phyloP scores from a whole-genome alignment of 768 basidiomycete genomes.

The Amyloporia xantha region DNA sequence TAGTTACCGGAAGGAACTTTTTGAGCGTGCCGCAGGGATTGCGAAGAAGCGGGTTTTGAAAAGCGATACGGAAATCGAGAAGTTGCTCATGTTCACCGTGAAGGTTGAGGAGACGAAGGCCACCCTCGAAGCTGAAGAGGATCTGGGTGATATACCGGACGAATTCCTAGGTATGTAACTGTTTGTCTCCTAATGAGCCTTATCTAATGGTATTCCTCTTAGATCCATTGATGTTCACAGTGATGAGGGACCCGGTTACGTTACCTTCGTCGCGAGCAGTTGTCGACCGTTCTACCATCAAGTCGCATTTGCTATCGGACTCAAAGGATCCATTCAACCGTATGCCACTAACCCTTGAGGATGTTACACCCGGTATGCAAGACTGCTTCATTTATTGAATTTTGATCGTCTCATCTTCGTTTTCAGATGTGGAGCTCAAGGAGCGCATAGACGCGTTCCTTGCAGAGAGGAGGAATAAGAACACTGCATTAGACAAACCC shows the following conservation, averaged over 20 bases:
- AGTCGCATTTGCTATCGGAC: slow-evolving; percentile 89
- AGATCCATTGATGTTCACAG: slow-evolving; percentile 87
- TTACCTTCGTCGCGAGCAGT: slow-evolving; percentile 76
- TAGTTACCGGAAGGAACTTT: slow-evolving; percentile 80
- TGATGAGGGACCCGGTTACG: slow-evolving; percentile 94
- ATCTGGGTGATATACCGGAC: slow-evolving; percentile 88
- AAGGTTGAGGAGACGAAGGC: slow-evolving; percentile 81
- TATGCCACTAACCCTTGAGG: slow-evolving; percentile 68
- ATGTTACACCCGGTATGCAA: slow-evolving; percentile 62
- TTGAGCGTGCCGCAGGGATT: slow-evolving; percentile 69
- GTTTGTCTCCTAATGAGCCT: slow-evolving; percentile 4
- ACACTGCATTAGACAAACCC: slow-evolving; percentile 24
- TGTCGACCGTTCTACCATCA: slow-evolving; percentile 89
- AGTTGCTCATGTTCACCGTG: slow-evolving; percentile 60
- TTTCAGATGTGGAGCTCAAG: slow-evolving; percentile 38
- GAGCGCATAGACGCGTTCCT: slow-evolving; percentile 41
- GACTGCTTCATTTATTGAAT: background rate
- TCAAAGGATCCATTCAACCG: slow-evolving; percentile 95
- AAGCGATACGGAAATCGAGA: slow-evolving; percentile 67
- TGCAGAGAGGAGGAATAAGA: slow-evolving; percentile 29
- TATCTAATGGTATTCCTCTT: slow-evolving; percentile 3
- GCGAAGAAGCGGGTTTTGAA: slow-evolving; percentile 61
- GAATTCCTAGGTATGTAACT: slow-evolving; percentile 77
- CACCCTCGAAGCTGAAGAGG: slow-evolving; percentile 83
- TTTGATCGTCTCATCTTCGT: background rate